phyloP scores from a whole-genome alignment of 108 stramenopile genomes.

The Nitzschia palea region DNA sequence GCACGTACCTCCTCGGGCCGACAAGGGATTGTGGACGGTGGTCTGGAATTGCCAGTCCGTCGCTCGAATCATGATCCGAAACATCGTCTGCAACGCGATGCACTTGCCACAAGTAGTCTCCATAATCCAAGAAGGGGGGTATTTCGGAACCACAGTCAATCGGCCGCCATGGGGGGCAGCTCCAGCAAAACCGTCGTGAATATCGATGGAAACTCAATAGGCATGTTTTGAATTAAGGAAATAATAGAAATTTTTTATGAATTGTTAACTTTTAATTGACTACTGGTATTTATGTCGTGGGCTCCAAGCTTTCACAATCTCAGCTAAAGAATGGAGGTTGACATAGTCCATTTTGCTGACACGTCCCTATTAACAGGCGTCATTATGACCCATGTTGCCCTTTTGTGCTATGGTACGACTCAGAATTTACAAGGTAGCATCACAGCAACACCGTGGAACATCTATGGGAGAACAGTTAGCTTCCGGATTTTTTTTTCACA shows the following conservation, averaged over 20 bases:
- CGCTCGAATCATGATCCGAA: constrained; percentile 16
- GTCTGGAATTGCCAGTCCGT: constrained; percentile 14
- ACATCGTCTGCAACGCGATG: constrained; percentile 19
- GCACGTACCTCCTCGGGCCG: constrained; percentile 4
- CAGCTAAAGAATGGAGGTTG: no score
- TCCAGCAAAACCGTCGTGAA: constrained; percentile 9
- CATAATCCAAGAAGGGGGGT: constrained; percentile 15
- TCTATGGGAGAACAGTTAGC: background rate
- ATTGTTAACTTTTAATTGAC: no score
- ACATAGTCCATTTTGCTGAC: no score
- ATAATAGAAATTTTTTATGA: no score
- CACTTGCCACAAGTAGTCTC: background rate
- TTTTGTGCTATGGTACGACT: no score
- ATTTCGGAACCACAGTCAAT: constrained; percentile 15
- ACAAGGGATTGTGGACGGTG: background rate
- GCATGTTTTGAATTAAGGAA: constrained; percentile 27
- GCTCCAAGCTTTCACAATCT: no score
- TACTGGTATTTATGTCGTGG: no score
- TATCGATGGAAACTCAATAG: constrained; percentile 18
- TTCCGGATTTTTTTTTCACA: background rate
- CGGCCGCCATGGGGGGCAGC: constrained; percentile 12
- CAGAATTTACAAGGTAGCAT: no score
- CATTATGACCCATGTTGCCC: no score
- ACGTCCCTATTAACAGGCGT: no score
- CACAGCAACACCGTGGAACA: no score